Conservation (phyloP, 306 rosid genomes). For the Neltuma alba region DNA sequence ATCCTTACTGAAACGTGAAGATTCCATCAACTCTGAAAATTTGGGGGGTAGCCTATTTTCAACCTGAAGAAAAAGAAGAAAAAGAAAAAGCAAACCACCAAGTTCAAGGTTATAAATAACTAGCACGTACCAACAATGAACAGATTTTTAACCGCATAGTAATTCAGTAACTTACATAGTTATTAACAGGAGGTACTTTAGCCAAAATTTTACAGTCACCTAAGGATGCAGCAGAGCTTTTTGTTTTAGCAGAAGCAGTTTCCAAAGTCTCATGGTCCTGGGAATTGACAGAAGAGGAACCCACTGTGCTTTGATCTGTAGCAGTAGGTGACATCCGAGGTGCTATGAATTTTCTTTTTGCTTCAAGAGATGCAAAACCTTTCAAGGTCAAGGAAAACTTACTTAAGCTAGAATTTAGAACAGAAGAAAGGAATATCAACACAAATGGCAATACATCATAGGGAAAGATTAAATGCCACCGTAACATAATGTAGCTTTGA, state of each 20-base stretch:
- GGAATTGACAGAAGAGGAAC: conserved; percentile 49
- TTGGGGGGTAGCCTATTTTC: conserved; percentile 43
- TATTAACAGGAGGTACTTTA: conserved; percentile 39
- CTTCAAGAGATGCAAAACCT: conserved; percentile 98
- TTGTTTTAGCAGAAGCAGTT: conserved; percentile 40
- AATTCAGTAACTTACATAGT: conserved; percentile 46
- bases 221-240: conserved; percentile 38
- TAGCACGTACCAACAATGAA: conserved; percentile 7
- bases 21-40: conserved; percentile 38
- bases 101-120: neutral
- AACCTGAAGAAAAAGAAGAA: conserved; percentile 45
- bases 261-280: conserved; percentile 41
- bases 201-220: conserved; percentile 35
- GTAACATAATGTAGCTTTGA: neutral
- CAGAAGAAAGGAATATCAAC: conserved; percentile 21
- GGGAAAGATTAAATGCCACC: conserved; percentile 16
- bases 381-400: conserved; percentile 56
- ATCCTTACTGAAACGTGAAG: conserved; percentile 56
- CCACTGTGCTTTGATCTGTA: conserved; percentile 43
- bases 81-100: conserved; percentile 8
- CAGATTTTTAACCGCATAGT: conserved; percentile 17
- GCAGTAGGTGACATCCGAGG: conserved; percentile 74
- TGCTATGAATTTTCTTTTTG: conserved; percentile 81
- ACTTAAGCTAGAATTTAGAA: neutral
- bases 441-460: neutral